phyloP scores from a whole-genome alignment of 371 early-diverging fungal species.

The Apophysomyces elegans region DNA sequence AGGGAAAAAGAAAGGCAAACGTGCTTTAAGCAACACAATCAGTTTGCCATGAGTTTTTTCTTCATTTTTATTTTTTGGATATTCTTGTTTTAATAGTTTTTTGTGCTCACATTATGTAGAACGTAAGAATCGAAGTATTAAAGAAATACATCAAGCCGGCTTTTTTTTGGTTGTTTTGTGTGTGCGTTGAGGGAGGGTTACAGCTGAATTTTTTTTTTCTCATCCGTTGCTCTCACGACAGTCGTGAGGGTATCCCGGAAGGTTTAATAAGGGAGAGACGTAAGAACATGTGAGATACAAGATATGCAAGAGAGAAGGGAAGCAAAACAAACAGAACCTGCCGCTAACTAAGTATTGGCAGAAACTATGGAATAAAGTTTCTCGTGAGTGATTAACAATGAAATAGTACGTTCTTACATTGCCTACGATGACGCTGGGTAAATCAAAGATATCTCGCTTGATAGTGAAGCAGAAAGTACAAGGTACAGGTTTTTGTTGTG shows the following conservation, averaged over 20 bases:
- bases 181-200: too few species aligned
- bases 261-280: neutral
- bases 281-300: neutral
- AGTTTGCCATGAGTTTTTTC: neutral
- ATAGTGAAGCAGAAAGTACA: conserved; percentile 94
- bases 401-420: conserved; percentile 49
- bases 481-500: conserved; percentile 72
- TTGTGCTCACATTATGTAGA: conserved; percentile 1
- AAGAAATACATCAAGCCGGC: neutral
- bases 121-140: conserved; percentile 9
- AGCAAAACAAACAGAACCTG: conserved; percentile 2
- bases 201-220: too few species aligned
- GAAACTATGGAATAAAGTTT: conserved; percentile 29
- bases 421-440: conserved; percentile 86
- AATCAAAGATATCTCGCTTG: conserved; percentile 91
- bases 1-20: neutral
- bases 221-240: too few species aligned
- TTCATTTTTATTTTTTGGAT: neutral
- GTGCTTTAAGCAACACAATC: neutral
- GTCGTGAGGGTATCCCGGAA: too few species aligned
- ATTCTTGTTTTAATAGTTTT: neutral
- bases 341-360: conserved; percentile 50
- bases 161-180: conserved; percentile 4
- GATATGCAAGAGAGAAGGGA: neutral
- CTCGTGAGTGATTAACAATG: neutral